Evolutionary conservation across 2,329 filamentous ascomycete genomes (phyloP).

Genomic region (Colletotrichum lentis): DNA sequence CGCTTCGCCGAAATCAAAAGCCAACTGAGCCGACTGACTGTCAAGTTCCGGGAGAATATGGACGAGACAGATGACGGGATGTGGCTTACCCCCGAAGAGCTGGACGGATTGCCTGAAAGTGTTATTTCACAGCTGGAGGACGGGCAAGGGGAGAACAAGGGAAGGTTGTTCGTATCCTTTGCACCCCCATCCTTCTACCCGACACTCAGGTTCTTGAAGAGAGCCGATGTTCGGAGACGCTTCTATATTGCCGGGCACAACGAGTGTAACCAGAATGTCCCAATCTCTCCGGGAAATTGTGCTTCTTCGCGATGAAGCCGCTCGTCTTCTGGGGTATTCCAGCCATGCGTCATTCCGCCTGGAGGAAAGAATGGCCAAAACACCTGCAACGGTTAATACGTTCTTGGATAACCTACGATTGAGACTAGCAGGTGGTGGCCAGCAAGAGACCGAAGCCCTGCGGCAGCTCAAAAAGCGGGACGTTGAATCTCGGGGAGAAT

Average conservation of each 20-base stretch:
- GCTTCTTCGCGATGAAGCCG: constrained; percentile 62
- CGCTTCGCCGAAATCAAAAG: constrained; percentile 4
- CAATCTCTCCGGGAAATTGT: constrained; percentile 63
- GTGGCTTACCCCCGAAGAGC: constrained; percentile 1
- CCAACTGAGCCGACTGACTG: not conserved
- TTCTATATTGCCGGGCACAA: not conserved
- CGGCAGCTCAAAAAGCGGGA: constrained; percentile 36
- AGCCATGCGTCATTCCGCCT: constrained; percentile 65
- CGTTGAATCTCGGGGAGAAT: not conserved
- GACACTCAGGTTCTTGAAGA: constrained; percentile 1
- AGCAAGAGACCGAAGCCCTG: not conserved
- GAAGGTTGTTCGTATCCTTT: not conserved
- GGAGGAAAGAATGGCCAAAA: constrained; percentile 67
- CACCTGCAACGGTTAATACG: constrained; percentile 60
- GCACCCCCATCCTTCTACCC: not conserved
- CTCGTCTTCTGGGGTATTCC: constrained; percentile 63
- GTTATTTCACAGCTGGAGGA: not conserved
- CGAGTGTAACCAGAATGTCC: constrained; percentile 19
- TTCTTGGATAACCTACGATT: constrained; percentile 45
- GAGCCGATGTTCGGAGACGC: not conserved
- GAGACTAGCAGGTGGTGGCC: not conserved
- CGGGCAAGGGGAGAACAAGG: not conserved
- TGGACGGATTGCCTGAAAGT: constrained; percentile 2
- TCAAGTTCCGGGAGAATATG: not conserved
- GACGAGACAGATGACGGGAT: not conserved